Evolutionary conservation across 192 early-diverging fungal species (phyloP).

Genomic region (Phlyctochytrium planicorne): DNA sequence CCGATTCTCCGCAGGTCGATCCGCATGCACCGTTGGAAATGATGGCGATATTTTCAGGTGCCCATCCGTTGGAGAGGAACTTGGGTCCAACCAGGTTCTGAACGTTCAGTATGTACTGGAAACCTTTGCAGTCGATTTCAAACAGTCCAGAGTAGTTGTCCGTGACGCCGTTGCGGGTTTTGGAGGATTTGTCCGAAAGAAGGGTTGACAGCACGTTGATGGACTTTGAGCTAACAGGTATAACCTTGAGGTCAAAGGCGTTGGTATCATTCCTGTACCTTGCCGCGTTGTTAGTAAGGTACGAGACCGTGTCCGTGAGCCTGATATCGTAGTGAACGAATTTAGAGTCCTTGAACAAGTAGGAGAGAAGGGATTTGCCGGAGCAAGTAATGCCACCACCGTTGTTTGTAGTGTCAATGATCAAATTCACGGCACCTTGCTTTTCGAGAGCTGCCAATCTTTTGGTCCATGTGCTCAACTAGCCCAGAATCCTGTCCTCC

Average conservation of each 20-base stretch:
- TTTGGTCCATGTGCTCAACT: too few relatives aligned
- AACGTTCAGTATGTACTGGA: too few relatives aligned
- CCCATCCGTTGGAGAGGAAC: conserved; percentile 3
- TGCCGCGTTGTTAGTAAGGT: not conserved
- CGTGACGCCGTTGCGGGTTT: conserved; percentile 2
- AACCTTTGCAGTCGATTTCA: not conserved
- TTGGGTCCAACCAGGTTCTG: not conserved
- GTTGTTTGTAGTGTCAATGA: conserved; percentile 3
- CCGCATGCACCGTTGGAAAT: conserved; percentile 12
- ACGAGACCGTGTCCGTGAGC: not conserved
- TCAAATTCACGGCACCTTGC: too few relatives aligned
- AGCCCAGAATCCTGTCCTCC: too few relatives aligned
- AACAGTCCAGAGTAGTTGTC: not conserved
- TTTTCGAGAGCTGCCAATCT: too few relatives aligned
- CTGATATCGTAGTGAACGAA: conserved; percentile 4
- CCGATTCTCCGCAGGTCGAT: conserved; percentile 3
- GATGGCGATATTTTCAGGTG: conserved; percentile 5
- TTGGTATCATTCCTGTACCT: not conserved
- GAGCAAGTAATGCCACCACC: conserved; percentile 9
- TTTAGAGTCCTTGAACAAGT: not conserved
- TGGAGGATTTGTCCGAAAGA: too few relatives aligned
- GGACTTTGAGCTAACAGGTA: too few relatives aligned
- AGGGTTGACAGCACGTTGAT: too few relatives aligned
- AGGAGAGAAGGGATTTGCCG: not conserved
- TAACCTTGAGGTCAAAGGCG: not conserved